Evolutionary conservation across 768 basidiomycete species (phyloP).

Genomic region (Lactifluus volemus): DNA sequence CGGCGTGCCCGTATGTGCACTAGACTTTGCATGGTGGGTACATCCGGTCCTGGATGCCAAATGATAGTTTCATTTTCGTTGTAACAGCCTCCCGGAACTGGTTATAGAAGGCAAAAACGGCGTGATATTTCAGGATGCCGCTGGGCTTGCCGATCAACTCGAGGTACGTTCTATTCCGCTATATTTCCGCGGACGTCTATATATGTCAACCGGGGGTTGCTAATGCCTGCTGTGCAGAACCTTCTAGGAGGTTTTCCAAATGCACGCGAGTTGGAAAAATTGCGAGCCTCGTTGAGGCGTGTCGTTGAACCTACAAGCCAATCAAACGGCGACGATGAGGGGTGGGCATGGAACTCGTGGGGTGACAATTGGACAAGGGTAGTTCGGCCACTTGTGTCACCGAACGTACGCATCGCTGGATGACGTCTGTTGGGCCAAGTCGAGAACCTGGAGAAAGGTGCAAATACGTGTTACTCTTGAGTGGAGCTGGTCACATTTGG

Average conservation of each 20-base stretch:
- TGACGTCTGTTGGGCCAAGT: slow-evolving; percentile 5
- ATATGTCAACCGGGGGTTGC: neutral
- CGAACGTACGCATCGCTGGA: slow-evolving; percentile 10
- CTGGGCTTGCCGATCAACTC: slow-evolving; percentile 63
- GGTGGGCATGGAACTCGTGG: slow-evolving; percentile 17
- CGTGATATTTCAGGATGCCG: slow-evolving; percentile 57
- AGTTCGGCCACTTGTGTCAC: slow-evolving; percentile 18
- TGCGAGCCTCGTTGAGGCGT: slow-evolving; percentile 9
- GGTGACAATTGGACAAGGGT: slow-evolving; percentile 22
- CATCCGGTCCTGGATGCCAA: neutral
- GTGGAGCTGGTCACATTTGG: neutral
- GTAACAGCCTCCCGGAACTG: slow-evolving; percentile 68
- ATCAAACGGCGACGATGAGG: slow-evolving; percentile 3
- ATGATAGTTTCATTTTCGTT: neutral
- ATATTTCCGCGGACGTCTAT: neutral
- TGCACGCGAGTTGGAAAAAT: slow-evolving; percentile 4
- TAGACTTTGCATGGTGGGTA: slow-evolving; percentile 76
- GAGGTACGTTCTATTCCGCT: slow-evolving; percentile 38
- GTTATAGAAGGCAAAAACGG: slow-evolving; percentile 84
- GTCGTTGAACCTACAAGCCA: neutral
- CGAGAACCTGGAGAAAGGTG: neutral
- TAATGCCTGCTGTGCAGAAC: neutral
- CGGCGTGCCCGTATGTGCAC: slow-evolving; percentile 85
- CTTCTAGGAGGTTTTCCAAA: slow-evolving; percentile 16
- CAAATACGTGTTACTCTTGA: neutral